These are phyloP conservation scores for Scenedesmus sp. DNA, from an alignment of 163 green algal species.

Conservation along the genomic window DNA sequence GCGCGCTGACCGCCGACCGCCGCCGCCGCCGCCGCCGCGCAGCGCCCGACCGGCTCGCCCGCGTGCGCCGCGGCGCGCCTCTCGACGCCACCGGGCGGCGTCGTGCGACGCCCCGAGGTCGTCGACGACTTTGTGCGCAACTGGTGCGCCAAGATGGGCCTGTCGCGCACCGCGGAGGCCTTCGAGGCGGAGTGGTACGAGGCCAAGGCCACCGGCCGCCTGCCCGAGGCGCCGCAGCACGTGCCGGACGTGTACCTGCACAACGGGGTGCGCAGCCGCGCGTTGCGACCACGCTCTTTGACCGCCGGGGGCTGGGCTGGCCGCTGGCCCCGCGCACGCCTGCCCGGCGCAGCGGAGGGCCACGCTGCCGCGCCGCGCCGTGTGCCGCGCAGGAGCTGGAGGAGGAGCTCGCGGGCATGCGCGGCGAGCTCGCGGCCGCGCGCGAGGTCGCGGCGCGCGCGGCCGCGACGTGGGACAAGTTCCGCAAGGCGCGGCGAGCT, in stretches of 20 bases:
- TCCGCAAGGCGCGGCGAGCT: no score
- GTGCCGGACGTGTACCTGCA: slow-evolving; percentile 81
- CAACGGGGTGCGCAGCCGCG: slow-evolving; percentile 74
- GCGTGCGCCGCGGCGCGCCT: slow-evolving; percentile 40
- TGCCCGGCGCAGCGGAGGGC: background rate
- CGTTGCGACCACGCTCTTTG: no score
- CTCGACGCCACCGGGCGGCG: slow-evolving; percentile 48
- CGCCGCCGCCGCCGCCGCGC: no score
- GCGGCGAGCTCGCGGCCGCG: slow-evolving; percentile 61
- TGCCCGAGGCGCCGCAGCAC: slow-evolving; percentile 39
- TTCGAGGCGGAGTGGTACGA: slow-evolving; percentile 91
- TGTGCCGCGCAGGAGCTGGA: slow-evolving; percentile 65
- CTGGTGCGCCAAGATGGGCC: slow-evolving; percentile 82
- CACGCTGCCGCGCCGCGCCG: background rate
- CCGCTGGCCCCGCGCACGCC: background rate
- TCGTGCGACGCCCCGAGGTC: slow-evolving; percentile 75
- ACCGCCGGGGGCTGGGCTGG: no score
- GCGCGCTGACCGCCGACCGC: no score
- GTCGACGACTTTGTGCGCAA: slow-evolving; percentile 91
- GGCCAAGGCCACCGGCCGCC: slow-evolving; percentile 70
- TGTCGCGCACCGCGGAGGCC: slow-evolving; percentile 73
- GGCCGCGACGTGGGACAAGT: slow-evolving; percentile 82
- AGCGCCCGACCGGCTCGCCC: background rate
- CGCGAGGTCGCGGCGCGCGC: slow-evolving; percentile 66
- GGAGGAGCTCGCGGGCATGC: slow-evolving; percentile 64